Conservation (phyloP, 352 stramenopile species). For the Pythium periplocum region DNA sequence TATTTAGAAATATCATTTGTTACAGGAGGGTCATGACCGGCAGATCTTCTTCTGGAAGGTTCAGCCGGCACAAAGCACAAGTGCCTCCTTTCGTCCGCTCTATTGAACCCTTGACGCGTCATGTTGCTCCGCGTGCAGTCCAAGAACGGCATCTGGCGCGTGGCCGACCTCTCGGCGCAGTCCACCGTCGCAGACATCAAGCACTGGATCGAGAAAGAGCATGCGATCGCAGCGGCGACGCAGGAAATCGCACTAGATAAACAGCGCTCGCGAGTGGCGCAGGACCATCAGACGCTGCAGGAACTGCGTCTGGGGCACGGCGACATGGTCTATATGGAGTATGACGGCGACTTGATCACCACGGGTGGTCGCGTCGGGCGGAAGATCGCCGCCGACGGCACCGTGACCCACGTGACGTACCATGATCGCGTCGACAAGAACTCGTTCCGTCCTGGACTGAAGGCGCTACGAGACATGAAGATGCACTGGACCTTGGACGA, state of each 20-base stretch:
- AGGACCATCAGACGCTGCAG: constrained; percentile 50
- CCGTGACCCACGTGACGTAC: constrained; percentile 72
- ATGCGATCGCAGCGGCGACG: constrained; percentile 43
- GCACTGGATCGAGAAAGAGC: constrained; percentile 66
- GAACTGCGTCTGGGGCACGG: constrained; percentile 62
- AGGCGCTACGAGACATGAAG: constrained; percentile 97
- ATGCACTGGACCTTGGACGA: constrained; percentile 98
- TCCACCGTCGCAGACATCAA: constrained; percentile 74
- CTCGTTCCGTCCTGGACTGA: constrained; percentile 93
- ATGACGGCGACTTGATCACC: constrained; percentile 59
- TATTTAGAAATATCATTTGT: too few relatives aligned
- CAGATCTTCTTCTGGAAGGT: too few relatives aligned
- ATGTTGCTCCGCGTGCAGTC: constrained; percentile 85
- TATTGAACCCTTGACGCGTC: too few relatives aligned
- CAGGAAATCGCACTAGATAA: constrained; percentile 62
- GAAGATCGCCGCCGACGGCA: constrained; percentile 80
- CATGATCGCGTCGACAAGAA: constrained; percentile 71
- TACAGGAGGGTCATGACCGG: too few relatives aligned
- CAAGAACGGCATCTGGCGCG: constrained; percentile 86
- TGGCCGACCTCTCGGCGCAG: constrained; percentile 50
- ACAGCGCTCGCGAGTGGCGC: constrained; percentile 24
- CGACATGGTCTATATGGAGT: constrained; percentile 78
- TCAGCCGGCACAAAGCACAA: too few relatives aligned
- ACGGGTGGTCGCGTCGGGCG: constrained; percentile 42
- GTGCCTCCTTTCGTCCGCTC: too few relatives aligned